Evolutionary conservation across 2,329 filamentous ascomycete species (phyloP).

Genomic region (Colletotrichum falcatum): DNA sequence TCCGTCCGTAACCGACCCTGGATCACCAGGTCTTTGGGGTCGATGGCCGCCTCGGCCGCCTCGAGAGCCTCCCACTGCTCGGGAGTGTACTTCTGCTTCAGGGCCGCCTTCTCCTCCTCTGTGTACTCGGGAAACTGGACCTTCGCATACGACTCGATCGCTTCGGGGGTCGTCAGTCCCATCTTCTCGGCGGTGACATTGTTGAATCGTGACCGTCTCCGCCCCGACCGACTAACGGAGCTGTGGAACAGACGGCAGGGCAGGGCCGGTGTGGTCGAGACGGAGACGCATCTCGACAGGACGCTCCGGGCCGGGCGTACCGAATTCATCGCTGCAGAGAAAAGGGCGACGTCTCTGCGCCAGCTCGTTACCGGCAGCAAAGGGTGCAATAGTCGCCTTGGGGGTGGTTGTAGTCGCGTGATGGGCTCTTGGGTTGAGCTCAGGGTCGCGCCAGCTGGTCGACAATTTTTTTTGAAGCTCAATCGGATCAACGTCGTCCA

Average conservation of each 20-base stretch:
- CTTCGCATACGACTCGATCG: slow-evolving; percentile 58
- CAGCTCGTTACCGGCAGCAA: slow-evolving; percentile 34
- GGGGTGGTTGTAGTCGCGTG: slow-evolving; percentile 29
- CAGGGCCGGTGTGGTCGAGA: slow-evolving; percentile 47
- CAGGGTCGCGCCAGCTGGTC: slow-evolving; percentile 36
- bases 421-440: slow-evolving; percentile 30
- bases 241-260: slow-evolving; percentile 63
- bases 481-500: slow-evolving; percentile 28
- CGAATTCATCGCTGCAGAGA: slow-evolving; percentile 62
- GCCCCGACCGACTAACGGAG: slow-evolving; percentile 57
- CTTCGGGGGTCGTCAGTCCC: slow-evolving; percentile 60
- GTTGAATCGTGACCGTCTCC: slow-evolving; percentile 63
- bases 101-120: slow-evolving; percentile 69
- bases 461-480: slow-evolving; percentile 43
- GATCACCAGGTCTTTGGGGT: slow-evolving; percentile 77
- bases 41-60: slow-evolving; percentile 82
- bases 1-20: slow-evolving; percentile 81
- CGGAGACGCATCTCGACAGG: slow-evolving; percentile 62
- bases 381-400: slow-evolving; percentile 26
- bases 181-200: slow-evolving; percentile 65
- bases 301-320: slow-evolving; percentile 67
- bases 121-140: slow-evolving; percentile 73
- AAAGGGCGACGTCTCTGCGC: slow-evolving; percentile 34
- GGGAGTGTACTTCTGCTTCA: slow-evolving; percentile 78
- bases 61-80: slow-evolving; percentile 85